A percentile compares a stretch with the other conserved stretches of the same genome.
Conservation (phyloP, 2,329 filamentous ascomycete species). For the Oidium heveae region DNA sequence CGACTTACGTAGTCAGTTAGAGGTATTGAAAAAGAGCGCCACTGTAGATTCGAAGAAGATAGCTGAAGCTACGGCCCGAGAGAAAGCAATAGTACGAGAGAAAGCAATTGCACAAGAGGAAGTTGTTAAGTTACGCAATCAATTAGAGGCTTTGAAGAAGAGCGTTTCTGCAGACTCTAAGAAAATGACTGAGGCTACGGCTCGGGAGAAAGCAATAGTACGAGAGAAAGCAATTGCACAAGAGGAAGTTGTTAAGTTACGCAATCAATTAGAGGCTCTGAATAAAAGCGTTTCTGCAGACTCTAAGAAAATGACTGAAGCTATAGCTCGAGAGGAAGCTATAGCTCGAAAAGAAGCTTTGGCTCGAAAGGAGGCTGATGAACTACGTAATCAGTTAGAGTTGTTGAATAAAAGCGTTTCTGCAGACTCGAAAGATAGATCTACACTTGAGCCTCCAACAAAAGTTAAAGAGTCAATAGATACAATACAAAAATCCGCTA, state of each 20-base stretch:
- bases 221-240: neutral
- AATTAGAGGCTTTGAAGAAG: slow-evolving; percentile 48
- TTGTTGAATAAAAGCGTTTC: slow-evolving; percentile 29
- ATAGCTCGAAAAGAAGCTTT: neutral
- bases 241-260: slow-evolving; percentile 69
- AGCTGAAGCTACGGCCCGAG: slow-evolving; percentile 12
- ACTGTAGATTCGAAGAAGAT: neutral
- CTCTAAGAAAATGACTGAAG: neutral
- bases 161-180: slow-evolving; percentile 3
- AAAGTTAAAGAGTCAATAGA: too few species aligned
- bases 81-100: too few species aligned
- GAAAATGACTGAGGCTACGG: slow-evolving; percentile 73
- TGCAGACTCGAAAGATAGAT: neutral
- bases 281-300: slow-evolving; percentile 20
- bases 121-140: slow-evolving; percentile 58
- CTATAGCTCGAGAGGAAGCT: slow-evolving; percentile 32
- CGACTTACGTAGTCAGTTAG: slow-evolving; percentile 56
- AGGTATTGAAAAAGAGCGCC: slow-evolving; percentile 34
- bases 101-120: too few species aligned
- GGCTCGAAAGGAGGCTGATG: slow-evolving; percentile 49
- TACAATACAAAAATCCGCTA: too few species aligned
- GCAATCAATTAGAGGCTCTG: slow-evolving; percentile 51
- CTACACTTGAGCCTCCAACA: too few species aligned
- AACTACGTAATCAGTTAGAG: slow-evolving; percentile 58
- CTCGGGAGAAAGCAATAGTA: slow-evolving; percentile 18